Evolutionary conservation across 2,329 filamentous ascomycete species (phyloP).

Genomic region (Nakataea oryzae): DNA sequence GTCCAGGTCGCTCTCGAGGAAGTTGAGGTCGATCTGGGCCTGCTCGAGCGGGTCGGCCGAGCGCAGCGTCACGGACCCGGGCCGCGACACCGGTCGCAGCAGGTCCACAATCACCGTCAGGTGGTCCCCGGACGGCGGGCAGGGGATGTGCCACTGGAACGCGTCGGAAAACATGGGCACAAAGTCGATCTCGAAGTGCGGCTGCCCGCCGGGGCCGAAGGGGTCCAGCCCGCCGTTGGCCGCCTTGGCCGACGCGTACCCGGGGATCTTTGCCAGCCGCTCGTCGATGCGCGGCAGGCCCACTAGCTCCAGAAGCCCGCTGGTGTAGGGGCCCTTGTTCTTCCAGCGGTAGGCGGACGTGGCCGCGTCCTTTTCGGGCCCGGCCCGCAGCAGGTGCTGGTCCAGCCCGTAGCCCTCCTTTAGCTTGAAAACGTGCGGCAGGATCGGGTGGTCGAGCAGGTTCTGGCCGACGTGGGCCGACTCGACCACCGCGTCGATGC

Average conservation of each 20-base stretch:
- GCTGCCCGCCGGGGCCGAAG: slow-evolving; percentile 42
- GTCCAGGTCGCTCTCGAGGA: slow-evolving; percentile 43
- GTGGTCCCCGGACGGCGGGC: slow-evolving; percentile 31
- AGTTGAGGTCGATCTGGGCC: slow-evolving; percentile 50
- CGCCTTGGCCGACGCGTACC: slow-evolving; percentile 31
- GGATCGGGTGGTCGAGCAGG: slow-evolving; percentile 50
- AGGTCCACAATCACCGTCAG: slow-evolving; percentile 45
- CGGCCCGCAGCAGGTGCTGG: slow-evolving; percentile 26
- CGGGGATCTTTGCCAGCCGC: slow-evolving; percentile 33
- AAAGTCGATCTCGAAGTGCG: slow-evolving; percentile 54
- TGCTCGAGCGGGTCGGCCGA: slow-evolving; percentile 45
- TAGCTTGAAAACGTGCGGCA: slow-evolving; percentile 36
- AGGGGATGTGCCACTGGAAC: slow-evolving; percentile 36
- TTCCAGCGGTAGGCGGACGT: slow-evolving; percentile 23
- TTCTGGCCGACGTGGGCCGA: slow-evolving; percentile 54
- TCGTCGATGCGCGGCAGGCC: slow-evolving; percentile 47
- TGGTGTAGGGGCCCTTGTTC: slow-evolving; percentile 26
- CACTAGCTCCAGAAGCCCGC: slow-evolving; percentile 36
- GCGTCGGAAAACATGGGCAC: slow-evolving; percentile 43
- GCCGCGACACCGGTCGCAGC: slow-evolving; percentile 26
- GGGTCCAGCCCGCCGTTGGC: slow-evolving; percentile 36
- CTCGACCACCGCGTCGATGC: slow-evolving; percentile 42
- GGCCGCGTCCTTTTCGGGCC: slow-evolving; percentile 21
- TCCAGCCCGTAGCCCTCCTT: slow-evolving; percentile 29
- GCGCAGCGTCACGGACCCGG: slow-evolving; percentile 44